Conservation (phyloP, 164 flowering plant genomes). For the Hamamelis virginiana region DNA sequence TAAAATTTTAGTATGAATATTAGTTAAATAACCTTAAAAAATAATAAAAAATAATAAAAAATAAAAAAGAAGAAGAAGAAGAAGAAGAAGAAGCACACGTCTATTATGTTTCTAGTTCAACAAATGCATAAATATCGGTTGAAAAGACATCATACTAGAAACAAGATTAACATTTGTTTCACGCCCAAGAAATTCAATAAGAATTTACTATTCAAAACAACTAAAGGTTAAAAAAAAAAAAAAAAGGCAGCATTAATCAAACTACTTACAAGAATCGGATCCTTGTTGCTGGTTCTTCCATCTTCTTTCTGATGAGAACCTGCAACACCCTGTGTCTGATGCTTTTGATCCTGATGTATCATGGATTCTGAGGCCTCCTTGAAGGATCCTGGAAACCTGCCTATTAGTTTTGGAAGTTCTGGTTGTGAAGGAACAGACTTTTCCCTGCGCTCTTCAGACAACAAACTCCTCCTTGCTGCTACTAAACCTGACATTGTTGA, state of each 20-base stretch:
- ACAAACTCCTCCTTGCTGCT: slow-evolving; percentile 65
- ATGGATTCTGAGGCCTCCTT: slow-evolving; percentile 55
- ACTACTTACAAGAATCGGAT: slow-evolving; percentile 68
- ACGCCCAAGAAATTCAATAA: too few relatives aligned
- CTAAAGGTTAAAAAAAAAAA: neutral
- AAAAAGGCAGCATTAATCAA: neutral
- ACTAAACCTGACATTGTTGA: slow-evolving; percentile 60
- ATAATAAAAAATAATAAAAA: too few relatives aligned
- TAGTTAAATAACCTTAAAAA: neutral
- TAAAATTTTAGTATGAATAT: too few relatives aligned
- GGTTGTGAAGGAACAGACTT: slow-evolving; percentile 47
- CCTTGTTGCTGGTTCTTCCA: slow-evolving; percentile 52
- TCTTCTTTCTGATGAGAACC: slow-evolving; percentile 51
- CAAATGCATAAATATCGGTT: neutral
- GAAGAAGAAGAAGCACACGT: too few relatives aligned
- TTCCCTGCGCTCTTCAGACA: slow-evolving; percentile 58
- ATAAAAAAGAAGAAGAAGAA: too few relatives aligned
- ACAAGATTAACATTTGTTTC: too few relatives aligned
- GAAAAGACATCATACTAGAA: too few relatives aligned
- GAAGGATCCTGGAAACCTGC: slow-evolving; percentile 70
- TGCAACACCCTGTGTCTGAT: slow-evolving; percentile 29
- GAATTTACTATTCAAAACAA: neutral
- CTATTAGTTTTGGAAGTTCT: slow-evolving; percentile 45
- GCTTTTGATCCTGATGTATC: slow-evolving; percentile 44
- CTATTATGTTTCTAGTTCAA: too few relatives aligned